A percentile compares a stretch with the other conserved stretches of the same genome.
These are phyloP conservation scores for Rosa persica DNA, from an alignment of 306 rosid species.

Conservation along the genomic window DNA sequence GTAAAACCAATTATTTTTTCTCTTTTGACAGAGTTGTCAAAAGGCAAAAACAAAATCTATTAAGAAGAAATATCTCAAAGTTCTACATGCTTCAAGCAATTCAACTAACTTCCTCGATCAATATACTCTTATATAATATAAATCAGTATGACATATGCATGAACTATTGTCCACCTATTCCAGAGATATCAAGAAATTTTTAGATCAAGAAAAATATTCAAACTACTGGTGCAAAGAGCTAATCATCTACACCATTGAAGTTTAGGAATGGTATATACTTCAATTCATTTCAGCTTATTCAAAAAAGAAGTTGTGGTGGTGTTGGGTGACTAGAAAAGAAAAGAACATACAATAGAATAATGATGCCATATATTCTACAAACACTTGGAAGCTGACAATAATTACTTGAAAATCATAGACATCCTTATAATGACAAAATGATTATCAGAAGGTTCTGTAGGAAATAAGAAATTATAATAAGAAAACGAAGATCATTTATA, in stretches of 20 bases:
- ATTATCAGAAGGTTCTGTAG: slow-evolving; percentile 7
- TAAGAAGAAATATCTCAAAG: background rate
- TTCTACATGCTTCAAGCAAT: background rate
- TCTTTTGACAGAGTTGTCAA: slow-evolving; percentile 2
- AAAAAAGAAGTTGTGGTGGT: background rate
- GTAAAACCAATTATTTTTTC: background rate
- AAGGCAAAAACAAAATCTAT: background rate
- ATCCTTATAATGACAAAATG: slow-evolving; percentile 16
- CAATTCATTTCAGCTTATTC: background rate
- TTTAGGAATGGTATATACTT: background rate
- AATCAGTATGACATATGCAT: background rate
- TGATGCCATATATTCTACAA: background rate
- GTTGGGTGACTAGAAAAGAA: background rate
- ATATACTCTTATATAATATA: too few relatives aligned
- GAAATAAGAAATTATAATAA: background rate
- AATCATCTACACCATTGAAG: background rate
- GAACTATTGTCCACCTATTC: background rate
- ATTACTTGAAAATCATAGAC: background rate
- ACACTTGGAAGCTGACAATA: background rate
- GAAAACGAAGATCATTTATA: background rate
- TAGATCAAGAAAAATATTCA: background rate
- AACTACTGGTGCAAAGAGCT: background rate
- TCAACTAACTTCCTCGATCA: background rate
- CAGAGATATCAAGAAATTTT: background rate
- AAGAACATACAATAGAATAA: background rate